phyloP scores from a whole-genome alignment of 345 rosid species.

The Salix udensis region DNA sequence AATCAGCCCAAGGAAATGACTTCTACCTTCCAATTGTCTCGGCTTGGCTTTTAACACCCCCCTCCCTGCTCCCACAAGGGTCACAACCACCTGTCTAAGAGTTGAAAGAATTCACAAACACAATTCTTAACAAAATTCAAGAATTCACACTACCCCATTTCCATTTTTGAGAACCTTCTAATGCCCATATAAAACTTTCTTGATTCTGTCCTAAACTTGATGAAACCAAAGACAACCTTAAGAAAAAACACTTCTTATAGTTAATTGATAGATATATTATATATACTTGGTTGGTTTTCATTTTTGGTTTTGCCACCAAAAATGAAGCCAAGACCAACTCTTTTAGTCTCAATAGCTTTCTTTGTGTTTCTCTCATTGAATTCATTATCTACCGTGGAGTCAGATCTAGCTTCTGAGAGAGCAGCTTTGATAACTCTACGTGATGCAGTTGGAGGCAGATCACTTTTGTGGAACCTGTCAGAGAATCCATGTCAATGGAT shows the following conservation, averaged over 20 bases:
- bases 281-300: neutral
- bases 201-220: neutral
- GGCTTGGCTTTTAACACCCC: neutral
- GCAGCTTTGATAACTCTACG: conserved; percentile 19
- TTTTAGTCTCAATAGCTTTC: neutral
- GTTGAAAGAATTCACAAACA: neutral
- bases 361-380: neutral
- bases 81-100: neutral
- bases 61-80: neutral
- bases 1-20: too few relatives aligned
- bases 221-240: neutral
- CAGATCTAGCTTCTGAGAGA: conserved; percentile 28
- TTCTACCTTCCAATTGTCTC: neutral
- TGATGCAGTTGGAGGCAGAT: conserved; percentile 18
- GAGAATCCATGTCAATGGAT: conserved; percentile 38
- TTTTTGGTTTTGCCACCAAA: neutral
- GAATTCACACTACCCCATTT: neutral
- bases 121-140: neutral
- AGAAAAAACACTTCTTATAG: neutral
- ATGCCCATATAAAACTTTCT: neutral
- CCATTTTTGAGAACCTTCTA: neutral
- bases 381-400: neutral
- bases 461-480: conserved; percentile 19
- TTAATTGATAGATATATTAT: too few relatives aligned
- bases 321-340: conserved; percentile 7